A percentile compares a stretch with the other conserved stretches of the same genome.
phyloP scores from a whole-genome alignment of 2,329 filamentous ascomycete genomes.

The Fusarium lyarnte region DNA sequence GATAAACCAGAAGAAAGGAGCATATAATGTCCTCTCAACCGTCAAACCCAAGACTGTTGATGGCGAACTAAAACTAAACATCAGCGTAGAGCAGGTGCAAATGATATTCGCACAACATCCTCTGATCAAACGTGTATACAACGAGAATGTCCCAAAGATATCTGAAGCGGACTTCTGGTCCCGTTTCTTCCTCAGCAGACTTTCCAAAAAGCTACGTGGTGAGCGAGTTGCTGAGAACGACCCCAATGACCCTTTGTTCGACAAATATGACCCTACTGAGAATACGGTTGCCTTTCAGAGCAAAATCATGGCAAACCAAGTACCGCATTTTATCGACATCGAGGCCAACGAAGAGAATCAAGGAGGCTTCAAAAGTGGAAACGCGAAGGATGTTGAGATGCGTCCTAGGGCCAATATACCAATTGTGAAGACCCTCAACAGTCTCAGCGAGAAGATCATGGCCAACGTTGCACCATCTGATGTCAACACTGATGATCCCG shows the following conservation, averaged over 20 bases:
- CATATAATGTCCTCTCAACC: constrained; percentile 92
- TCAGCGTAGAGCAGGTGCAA: constrained; percentile 91
- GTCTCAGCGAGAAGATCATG: constrained; percentile 92
- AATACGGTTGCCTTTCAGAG: constrained; percentile 65
- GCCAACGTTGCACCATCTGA: constrained; percentile 85
- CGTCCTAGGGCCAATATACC: constrained; percentile 82
- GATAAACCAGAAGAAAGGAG: constrained; percentile 82
- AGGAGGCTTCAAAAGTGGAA: constrained; percentile 82
- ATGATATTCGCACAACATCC: constrained; percentile 95
- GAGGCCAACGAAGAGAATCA: constrained; percentile 96
- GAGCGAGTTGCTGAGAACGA: constrained; percentile 86
- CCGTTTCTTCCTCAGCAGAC: constrained; percentile 88
- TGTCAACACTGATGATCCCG: constrained; percentile 65
- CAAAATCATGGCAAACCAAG: constrained; percentile 68
- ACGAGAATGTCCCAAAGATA: constrained; percentile 88
- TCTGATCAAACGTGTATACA: constrained; percentile 87
- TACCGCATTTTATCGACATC: constrained; percentile 91
- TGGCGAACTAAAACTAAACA: constrained; percentile 76
- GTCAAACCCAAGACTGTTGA: constrained; percentile 72
- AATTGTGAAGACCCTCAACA: constrained; percentile 89
- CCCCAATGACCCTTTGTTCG: constrained; percentile 79
- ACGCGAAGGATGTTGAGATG: constrained; percentile 91
- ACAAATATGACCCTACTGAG: constrained; percentile 83
- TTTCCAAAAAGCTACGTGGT: constrained; percentile 91
- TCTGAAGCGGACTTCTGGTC: constrained; percentile 89